A percentile compares a stretch with the other conserved stretches of the same genome.
phyloP scores from a whole-genome alignment of 306 rosid genomes.

The Prunus mira region DNA sequence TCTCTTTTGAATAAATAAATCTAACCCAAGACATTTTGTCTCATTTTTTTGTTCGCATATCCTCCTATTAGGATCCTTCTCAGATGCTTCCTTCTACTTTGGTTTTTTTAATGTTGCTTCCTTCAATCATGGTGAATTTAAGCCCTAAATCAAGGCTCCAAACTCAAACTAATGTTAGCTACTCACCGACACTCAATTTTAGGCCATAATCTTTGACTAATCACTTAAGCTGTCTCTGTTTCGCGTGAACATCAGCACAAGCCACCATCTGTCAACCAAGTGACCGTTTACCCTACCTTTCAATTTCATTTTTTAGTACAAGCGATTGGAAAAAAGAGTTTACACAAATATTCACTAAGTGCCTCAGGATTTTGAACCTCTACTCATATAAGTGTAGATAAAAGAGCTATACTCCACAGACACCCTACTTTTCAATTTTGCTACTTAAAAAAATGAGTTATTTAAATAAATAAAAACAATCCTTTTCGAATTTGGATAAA shows the following conservation, averaged over 20 bases:
- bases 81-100: neutral
- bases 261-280: neutral
- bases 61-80: neutral
- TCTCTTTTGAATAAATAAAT: too few relatives aligned
- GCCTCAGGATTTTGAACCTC: rapidly evolving
- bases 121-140: neutral
- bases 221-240: neutral
- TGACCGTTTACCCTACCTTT: neutral
- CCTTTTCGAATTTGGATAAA: too few relatives aligned
- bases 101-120: neutral
- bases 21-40: too few relatives aligned
- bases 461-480: too few relatives aligned
- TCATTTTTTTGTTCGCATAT: neutral
- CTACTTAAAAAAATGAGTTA: neutral
- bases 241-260: neutral
- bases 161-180: neutral
- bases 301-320: too few relatives aligned
- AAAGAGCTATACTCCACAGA: too few relatives aligned
- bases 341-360: rapidly evolving
- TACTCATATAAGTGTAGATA: rapidly evolving
- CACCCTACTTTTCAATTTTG: neutral
- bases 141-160: neutral
- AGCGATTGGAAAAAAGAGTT: rapidly evolving
- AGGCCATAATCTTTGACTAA: neutral
- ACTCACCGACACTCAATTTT: neutral